Conservation (phyloP, 129 eudicot species). For the Lactuca saligna region DNA sequence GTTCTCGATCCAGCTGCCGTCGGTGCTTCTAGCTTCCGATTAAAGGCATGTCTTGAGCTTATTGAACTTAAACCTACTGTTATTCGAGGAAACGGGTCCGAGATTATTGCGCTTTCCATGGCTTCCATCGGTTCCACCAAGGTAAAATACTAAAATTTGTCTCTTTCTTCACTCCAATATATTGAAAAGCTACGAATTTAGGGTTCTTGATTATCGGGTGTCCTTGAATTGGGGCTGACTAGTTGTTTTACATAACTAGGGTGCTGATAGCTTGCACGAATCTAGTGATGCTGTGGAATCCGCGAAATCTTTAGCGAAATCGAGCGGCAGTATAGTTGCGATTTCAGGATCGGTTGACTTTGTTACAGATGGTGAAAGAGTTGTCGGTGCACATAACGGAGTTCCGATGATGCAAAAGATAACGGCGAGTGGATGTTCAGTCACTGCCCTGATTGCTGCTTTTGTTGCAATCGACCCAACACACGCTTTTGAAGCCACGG, state of each 20-base stretch:
- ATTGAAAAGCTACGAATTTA: background rate
- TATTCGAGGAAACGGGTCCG: conserved; percentile 89
- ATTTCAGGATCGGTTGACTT: conserved; percentile 85
- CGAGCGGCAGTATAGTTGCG: conserved; percentile 66
- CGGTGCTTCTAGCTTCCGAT: conserved; percentile 65
- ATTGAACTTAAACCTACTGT: conserved; percentile 62
- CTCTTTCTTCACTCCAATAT: background rate
- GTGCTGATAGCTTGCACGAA: conserved; percentile 75
- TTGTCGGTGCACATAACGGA: conserved; percentile 72
- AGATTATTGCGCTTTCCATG: conserved; percentile 65
- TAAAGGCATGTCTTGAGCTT: conserved; percentile 75
- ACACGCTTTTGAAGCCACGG: conserved; percentile 74
- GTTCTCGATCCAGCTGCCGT: conserved; percentile 96
- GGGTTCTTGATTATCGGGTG: conserved; percentile 5
- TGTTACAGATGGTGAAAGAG: conserved; percentile 74
- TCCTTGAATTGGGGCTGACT: conserved; percentile 4
- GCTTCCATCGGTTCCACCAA: conserved; percentile 59
- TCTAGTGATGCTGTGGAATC: conserved; percentile 84
- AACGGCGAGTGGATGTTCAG: conserved; percentile 92
- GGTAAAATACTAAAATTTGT: conserved; percentile 34
- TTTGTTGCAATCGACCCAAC: conserved; percentile 75
- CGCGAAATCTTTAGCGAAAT: conserved; percentile 74
- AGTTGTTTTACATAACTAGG: conserved; percentile 39
- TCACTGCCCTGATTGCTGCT: conserved; percentile 87
- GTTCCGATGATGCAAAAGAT: conserved; percentile 83